Evolutionary conservation across 2,329 filamentous ascomycete species (phyloP).

Genomic region (Mycosphaerella sp.): DNA sequence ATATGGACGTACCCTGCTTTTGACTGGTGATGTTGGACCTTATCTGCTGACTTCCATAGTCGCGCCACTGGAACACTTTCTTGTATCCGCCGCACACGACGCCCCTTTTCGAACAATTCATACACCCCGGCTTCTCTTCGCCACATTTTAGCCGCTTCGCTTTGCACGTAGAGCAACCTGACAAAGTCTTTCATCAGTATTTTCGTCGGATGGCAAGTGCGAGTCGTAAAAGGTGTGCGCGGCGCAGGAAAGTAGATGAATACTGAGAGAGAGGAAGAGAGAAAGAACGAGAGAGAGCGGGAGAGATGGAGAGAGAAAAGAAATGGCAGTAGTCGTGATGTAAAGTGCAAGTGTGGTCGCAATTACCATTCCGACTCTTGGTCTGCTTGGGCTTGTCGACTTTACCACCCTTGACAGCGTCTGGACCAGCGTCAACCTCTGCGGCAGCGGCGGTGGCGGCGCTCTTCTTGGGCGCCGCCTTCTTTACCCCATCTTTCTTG

Average conservation of each 20-base stretch:
- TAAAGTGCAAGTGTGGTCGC: slow-evolving; percentile 3
- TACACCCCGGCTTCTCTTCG: slow-evolving; percentile 53
- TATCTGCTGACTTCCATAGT: slow-evolving; percentile 44
- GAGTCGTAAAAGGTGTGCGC: neutral
- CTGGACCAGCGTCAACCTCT: slow-evolving; percentile 16
- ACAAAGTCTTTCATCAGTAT: slow-evolving; percentile 22
- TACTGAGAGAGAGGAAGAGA: neutral
- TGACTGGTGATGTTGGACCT: slow-evolving; percentile 39
- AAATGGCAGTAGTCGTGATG: neutral
- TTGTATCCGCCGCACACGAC: slow-evolving; percentile 66
- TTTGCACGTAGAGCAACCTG: slow-evolving; percentile 69
- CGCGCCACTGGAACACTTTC: slow-evolving; percentile 70
- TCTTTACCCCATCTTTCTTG: slow-evolving; percentile 24
- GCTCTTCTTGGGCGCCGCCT: slow-evolving; percentile 21
- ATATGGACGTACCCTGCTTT: slow-evolving; percentile 9
- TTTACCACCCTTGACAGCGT: slow-evolving; percentile 31
- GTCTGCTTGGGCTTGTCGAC: slow-evolving; percentile 62
- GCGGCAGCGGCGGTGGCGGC: slow-evolving; percentile 12
- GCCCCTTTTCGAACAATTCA: slow-evolving; percentile 48
- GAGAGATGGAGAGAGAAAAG: too few species aligned
- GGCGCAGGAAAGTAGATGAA: neutral
- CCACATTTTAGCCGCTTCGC: slow-evolving; percentile 68
- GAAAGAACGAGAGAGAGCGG: neutral
- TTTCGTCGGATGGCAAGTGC: slow-evolving; percentile 4
- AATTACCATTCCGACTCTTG: slow-evolving; percentile 68